Evolutionary conservation across 306 rosid genomes (phyloP).

Genomic region (Purshia tridentata): DNA sequence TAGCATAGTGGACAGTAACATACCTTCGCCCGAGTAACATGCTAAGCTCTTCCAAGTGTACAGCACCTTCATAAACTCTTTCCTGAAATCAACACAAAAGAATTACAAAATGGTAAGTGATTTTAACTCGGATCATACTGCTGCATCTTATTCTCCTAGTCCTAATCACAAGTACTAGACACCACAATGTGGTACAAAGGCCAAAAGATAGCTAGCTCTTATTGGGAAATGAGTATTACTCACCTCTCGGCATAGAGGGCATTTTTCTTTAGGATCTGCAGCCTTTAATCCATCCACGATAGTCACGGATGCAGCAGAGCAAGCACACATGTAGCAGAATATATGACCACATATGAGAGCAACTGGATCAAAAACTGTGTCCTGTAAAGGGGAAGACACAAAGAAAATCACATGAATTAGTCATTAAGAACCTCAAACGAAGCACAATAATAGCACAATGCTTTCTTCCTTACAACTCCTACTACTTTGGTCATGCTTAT

Average conservation of each 20-base stretch:
- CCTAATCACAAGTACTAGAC: neutral
- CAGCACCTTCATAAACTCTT: slow-evolving; percentile 57
- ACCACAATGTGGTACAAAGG: neutral
- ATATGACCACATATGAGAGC: slow-evolving; percentile 91
- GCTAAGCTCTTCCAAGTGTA: slow-evolving; percentile 73
- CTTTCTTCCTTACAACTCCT: neutral
- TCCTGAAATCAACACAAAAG: slow-evolving; percentile 40
- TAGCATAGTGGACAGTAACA: slow-evolving; percentile 2
- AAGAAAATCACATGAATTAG: neutral
- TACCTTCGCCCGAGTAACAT: slow-evolving; percentile 65
- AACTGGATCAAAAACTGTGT: slow-evolving; percentile 91
- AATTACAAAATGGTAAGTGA: neutral
- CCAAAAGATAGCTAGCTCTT: neutral
- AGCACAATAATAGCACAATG: neutral
- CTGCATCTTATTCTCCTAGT: neutral
- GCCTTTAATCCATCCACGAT: slow-evolving; percentile 68
- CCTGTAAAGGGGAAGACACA: slow-evolving; percentile 40
- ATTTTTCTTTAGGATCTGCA: slow-evolving; percentile 55
- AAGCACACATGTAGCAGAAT: slow-evolving; percentile 85
- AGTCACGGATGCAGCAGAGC: slow-evolving; percentile 85
- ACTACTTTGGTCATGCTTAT: neutral
- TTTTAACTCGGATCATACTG: neutral
- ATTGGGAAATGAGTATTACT: slow-evolving; percentile 1
- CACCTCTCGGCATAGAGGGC: slow-evolving; percentile 95
- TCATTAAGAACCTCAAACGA: neutral